Base-by-base conservation (phyloP, 805 yeast genomes). In the Phaffomyces thermotolerans region DNA sequence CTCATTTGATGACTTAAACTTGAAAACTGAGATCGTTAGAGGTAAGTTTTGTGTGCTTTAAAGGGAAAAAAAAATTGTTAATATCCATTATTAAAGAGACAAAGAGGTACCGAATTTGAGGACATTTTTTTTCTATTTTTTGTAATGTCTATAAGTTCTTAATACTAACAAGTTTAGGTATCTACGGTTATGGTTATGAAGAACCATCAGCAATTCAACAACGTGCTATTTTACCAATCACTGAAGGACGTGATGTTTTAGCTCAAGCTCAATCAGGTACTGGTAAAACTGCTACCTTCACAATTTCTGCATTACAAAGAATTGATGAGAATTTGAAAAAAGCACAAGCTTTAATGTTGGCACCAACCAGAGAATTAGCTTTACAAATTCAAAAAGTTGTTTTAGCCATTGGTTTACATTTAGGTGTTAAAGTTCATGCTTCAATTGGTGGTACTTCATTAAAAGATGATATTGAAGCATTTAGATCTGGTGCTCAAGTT, bases 191-290 rank as follows among this genome's bases (percentile, higher is more conserved):
- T 73, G 97, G 98, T 72, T 93, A 87, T 71, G 97, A 90, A 73
- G 76, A 76, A 48, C 99, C 99, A 57, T 89, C 97, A 47, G 90
- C 98, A 48, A 93, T 91, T 73, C 99, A 91, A 75, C 93, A 88
- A 67, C 82, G 99, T 70, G 99, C 99, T 53, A 93, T 91, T 58
- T 73, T 84, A 70, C 99, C 95, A 68, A 90, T 93, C 66, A 82
- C 87, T 60, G 84, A 82, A 66, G 96, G 96, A 50, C 84, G 88
- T 68, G 98, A 91, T 70, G 95, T 89, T 47, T 80, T 91, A 56
- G 99, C 98, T 53, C 99, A 91, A 73, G 98, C 99, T 52, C 99
- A 91, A 74, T 88, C 96, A 40, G 99, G 99, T 72, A 91, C 99
- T 45, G 99, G 99, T 72, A 91, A 91, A 75, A 91, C 99, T 41